Evolutionary conservation across 208 protist genomes (phyloP), one percentile per base, ranked within the genome.

Genomic region (Kentomonas sorsogonicus): DNA sequence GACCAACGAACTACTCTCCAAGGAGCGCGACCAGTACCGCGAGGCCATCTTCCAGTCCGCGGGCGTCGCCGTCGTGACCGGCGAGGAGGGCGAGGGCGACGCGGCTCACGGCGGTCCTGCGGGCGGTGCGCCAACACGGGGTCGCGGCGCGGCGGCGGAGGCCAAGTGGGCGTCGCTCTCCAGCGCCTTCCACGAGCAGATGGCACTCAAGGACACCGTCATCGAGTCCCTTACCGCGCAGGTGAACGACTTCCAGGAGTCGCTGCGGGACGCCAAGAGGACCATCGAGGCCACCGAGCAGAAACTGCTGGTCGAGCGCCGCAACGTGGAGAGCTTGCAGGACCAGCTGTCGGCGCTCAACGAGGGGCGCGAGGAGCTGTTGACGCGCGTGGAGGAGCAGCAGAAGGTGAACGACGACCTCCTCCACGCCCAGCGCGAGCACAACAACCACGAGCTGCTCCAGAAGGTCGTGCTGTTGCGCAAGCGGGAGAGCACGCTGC

Each of bases 381-480:
- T 45, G 13, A 75, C 67, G 30, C 74, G 77, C 40, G 62, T 79
- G 27, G 52, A 41, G 6, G 65, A 70, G 13, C 45, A 80, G 26
- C 56, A 54, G 22, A 77, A 77, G 30, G 69, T 73, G 7, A 72
- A 86, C 59, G 69, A 82, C 22, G 88, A 95, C 44, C 52, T 92
- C 5, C 56, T 64, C 18, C 65, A 77, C 1, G 53, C 50, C 30
- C 39, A 86, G 1, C 27, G 76, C 13, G 69, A 63, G 18, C 44
- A 78, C 1, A 74, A 90, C 25, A 44, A 53, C 10, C 60, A 73
- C 38, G 80, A 91, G 69, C 59, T 90, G 33, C 44, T 92, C 43
- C 85, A 92, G 33, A 91, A 91, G 43, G 79, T 95, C 29, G 83
- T 95, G 40, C 51, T 92, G 5, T 64, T 95, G 47, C 73, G 88